Evolutionary conservation across 2,329 filamentous ascomycete species (phyloP), one percentile per base, ranked within the genome.

Genomic region (Hortaea sp.): DNA sequence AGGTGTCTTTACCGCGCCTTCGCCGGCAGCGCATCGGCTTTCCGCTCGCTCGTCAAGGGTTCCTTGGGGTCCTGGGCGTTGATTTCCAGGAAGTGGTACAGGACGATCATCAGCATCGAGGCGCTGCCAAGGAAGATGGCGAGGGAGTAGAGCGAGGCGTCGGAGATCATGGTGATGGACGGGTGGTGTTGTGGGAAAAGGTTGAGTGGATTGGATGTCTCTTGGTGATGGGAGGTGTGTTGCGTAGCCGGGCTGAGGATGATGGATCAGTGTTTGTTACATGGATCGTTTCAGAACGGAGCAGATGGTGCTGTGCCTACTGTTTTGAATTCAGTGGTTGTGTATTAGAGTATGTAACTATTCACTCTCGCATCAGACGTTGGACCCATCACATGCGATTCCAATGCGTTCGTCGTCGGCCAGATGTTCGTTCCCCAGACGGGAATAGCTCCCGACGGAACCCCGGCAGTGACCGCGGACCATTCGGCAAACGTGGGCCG

Each of bases 71-170:
- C 76, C 54, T 76, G 74, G n/a, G 87, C 79, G 63, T 98, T 97
- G 72, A 95, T 79, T 66, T 97, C 90, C 60, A 98, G 81, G 71
- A 94, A 97, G 68, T 97, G 88, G 70, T 98, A 97, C 29, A 94
- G 70, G 29, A 98, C 81, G 55, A 97, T 95, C 51, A 98, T 77
- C 39, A 95, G 74, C 86, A 97, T 90, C 53, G 90, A 81, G 37
- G 82, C 78, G 46, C 82, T 85, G 71, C 92, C 92, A 49, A 98
- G 85, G 66, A 95, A 90, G 66, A 97, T 82, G 66, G 92, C 89
- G 29, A 98, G 79, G 52, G 78, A 78, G 76, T 97, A 95, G 60
- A 98, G 82, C 55, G 92, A 82, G 66, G 77, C 73, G 79, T 98
- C 92, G 65, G 89, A 84, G 65, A 98, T 97, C 92, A 98, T 98